Base-by-base conservation (phyloP, 805 yeast species). In the Isabelozyma pseudorhagii region DNA sequence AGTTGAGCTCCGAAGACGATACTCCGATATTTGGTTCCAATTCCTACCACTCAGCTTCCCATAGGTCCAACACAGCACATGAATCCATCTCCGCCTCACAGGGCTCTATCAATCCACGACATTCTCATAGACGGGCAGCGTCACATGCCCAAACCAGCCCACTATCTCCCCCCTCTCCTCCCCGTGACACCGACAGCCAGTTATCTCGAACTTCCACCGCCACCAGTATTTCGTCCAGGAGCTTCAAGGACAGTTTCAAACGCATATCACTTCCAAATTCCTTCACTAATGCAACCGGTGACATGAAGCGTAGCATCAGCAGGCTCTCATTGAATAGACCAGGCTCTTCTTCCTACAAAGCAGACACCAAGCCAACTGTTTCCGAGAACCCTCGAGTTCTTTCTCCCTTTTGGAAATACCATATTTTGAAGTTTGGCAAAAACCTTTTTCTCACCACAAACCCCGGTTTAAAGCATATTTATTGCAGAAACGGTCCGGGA, bases 391-490 rank as follows among this genome's bases (percentile, higher is more conserved):
- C 46, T 21, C 41, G 38, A 6, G 18, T 39, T 11, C 43, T 46
- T 11, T 49, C 66, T 18, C 75, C 73, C 14, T 79, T 74, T 54
- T 83, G 85, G 84, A 84, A 84, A 59, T 86, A 85, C 57, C 91
- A 86, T 59, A 68, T 84, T 5, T 60, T 82, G 21, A 75, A 72
- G 47, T 67, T 82, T 46, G 82, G 83, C 9, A 74, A 72, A 39
- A 83, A 80, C 54, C 66, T 83, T 44, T 84, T 84, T 59, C 59
- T 85, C 43, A 78, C 90, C 1, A 85, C 92, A 0, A 85, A 83
- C 55, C 91, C 91, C 0, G 83, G 82, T 18, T 64, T 72, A 15
- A 75, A 79, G 52, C 90, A 85, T 60, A 62, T 80, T 38, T 78
- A 76, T 54, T 79, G 86, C 47, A 68, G 87, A 31, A 72, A 75